Evolutionary conservation across 306 rosid species (phyloP).

Genomic region (Glycine latifolia): DNA sequence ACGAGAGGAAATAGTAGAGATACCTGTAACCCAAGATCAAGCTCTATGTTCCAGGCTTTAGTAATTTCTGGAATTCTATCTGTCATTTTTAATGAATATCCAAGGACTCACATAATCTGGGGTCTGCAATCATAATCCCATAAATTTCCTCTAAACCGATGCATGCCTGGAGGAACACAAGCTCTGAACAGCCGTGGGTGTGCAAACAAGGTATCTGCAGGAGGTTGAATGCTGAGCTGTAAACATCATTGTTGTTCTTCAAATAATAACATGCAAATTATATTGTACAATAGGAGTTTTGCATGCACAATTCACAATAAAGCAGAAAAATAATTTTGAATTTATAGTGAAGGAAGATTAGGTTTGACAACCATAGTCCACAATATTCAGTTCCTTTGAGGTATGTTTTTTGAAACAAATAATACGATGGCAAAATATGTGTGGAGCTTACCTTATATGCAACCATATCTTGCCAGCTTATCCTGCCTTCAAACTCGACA

Average conservation of each 20-base stretch:
- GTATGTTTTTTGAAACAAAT: slow-evolving; percentile 8
- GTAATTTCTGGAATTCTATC: slow-evolving; percentile 80
- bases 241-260: slow-evolving; percentile 43
- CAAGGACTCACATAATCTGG: slow-evolving; percentile 68
- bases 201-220: slow-evolving; percentile 92
- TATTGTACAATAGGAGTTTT: neutral
- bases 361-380: slow-evolving; percentile 23
- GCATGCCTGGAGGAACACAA: slow-evolving; percentile 96
- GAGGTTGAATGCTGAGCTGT: slow-evolving; percentile 69
- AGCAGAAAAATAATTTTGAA: neutral
- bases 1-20: slow-evolving; percentile 27
- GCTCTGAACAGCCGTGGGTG: slow-evolving; percentile 94
- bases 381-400: neutral
- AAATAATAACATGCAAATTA: slow-evolving; percentile 6
- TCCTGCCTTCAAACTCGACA: slow-evolving; percentile 80
- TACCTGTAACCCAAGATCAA: slow-evolving; percentile 95
- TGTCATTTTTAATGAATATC: slow-evolving; percentile 66
- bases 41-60: slow-evolving; percentile 80
- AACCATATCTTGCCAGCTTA: slow-evolving; percentile 90
- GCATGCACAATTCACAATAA: neutral
- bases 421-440: slow-evolving; percentile 2
- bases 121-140: slow-evolving; percentile 92
- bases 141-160: slow-evolving; percentile 85
- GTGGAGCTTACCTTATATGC: slow-evolving; percentile 70
- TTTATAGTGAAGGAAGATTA: slow-evolving; percentile 19